A percentile compares a stretch with the other conserved stretches of the same genome.
Conservation (phyloP, 2,329 filamentous ascomycete genomes). For the Claviceps sp. region DNA sequence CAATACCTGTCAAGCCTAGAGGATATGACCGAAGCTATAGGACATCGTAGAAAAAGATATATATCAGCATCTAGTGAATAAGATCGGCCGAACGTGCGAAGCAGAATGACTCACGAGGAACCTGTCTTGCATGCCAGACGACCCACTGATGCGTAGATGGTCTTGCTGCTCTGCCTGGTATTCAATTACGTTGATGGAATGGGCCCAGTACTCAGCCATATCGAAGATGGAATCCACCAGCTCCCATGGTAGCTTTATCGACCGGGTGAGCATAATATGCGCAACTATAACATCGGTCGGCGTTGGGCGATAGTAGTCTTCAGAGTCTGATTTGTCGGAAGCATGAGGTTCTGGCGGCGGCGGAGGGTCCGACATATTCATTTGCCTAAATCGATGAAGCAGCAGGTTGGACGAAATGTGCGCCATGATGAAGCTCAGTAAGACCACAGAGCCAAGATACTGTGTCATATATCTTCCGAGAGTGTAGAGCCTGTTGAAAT, state of each 20-base stretch:
- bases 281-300: slow-evolving; percentile 36
- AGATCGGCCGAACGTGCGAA: background rate
- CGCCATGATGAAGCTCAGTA: slow-evolving; percentile 14
- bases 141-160: slow-evolving; percentile 13
- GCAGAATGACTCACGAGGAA: slow-evolving; percentile 19
- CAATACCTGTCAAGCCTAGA: slow-evolving; percentile 20
- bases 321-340: slow-evolving; percentile 3
- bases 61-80: background rate
- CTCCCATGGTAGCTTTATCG: slow-evolving; percentile 35
- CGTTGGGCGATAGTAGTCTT: slow-evolving; percentile 20
- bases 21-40: slow-evolving; percentile 24
- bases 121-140: slow-evolving; percentile 14
- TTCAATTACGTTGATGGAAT: slow-evolving; percentile 24
- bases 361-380: background rate
- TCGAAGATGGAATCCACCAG: slow-evolving; percentile 44
- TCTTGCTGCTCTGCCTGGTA: slow-evolving; percentile 12
- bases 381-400: slow-evolving; percentile 9
- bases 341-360: background rate
- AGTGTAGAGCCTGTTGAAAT: no score
- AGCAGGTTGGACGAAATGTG: slow-evolving; percentile 14
- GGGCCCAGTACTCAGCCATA: slow-evolving; percentile 49
- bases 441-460: slow-evolving; percentile 3
- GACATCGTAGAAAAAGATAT: slow-evolving; percentile 2
- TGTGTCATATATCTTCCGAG: slow-evolving; percentile 1
- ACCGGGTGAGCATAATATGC: slow-evolving; percentile 32